A percentile compares a stretch with the other conserved stretches of the same genome.
Evolutionary conservation across 2,329 filamentous ascomycete species (phyloP).

Genomic region (Xylaria sp.): DNA sequence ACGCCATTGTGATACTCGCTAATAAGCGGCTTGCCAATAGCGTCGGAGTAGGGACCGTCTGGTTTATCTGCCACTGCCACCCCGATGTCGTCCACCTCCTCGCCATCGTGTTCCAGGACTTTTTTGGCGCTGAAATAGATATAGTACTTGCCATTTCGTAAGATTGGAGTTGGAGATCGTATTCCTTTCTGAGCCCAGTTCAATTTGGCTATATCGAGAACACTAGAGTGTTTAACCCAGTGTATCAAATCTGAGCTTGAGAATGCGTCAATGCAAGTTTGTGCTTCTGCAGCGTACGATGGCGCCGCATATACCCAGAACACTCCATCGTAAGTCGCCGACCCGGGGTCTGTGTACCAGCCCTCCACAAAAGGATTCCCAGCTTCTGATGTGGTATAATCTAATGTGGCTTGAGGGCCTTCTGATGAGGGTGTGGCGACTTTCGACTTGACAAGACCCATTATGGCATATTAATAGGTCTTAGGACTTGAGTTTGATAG

Average conservation of each 20-base stretch:
- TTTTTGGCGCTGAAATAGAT: slow-evolving; percentile 58
- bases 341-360: slow-evolving; percentile 58
- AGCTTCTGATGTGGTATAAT: slow-evolving; percentile 49
- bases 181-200: slow-evolving; percentile 52
- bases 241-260: slow-evolving; percentile 54
- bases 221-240: slow-evolving; percentile 54
- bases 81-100: slow-evolving; percentile 47
- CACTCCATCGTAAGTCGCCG: slow-evolving; percentile 49
- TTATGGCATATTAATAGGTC: not conserved
- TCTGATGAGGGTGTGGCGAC: not conserved
- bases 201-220: slow-evolving; percentile 48
- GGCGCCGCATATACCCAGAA: slow-evolving; percentile 57
- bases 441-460: not conserved
- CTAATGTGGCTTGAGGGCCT: slow-evolving; percentile 24
- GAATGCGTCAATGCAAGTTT: slow-evolving; percentile 57
- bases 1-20: slow-evolving; percentile 51
- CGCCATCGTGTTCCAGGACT: slow-evolving; percentile 42
- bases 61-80: slow-evolving; percentile 46
- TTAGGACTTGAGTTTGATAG: not conserved
- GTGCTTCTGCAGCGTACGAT: slow-evolving; percentile 50
- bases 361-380: slow-evolving; percentile 55
- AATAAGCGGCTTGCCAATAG: slow-evolving; percentile 48
- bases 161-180: slow-evolving; percentile 54
- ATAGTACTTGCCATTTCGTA: slow-evolving; percentile 52
- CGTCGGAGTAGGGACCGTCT: slow-evolving; percentile 49